Percentiles rank a stretch among this genome's conserved stretches.
These are phyloP conservation scores for Sugiyamaella castrensis DNA, from an alignment of 1,139 yeast species.

Conservation along the genomic window DNA sequence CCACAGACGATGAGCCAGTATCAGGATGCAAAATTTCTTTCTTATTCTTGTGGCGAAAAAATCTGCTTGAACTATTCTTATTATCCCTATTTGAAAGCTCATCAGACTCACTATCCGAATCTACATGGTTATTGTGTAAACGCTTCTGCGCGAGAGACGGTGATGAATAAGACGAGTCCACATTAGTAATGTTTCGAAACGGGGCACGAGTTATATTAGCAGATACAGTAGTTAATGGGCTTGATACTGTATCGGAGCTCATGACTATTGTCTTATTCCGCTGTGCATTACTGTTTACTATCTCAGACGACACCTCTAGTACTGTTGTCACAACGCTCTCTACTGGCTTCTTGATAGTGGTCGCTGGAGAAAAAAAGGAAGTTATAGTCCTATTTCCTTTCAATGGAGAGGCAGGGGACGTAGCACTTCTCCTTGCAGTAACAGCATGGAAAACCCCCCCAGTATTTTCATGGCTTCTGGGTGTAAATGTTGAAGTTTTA, in stretches of 20 bases:
- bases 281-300: too few relatives aligned
- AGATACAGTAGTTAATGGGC: too few relatives aligned
- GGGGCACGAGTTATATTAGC: too few relatives aligned
- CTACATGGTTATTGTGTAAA: conserved; percentile 11
- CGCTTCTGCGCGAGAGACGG: conserved; percentile 7
- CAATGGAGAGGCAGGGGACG: conserved; percentile 6
- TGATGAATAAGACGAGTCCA: too few relatives aligned
- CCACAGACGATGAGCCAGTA: conserved; percentile 6
- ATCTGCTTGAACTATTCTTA: too few relatives aligned
- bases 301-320: too few relatives aligned
- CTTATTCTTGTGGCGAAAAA: background rate
- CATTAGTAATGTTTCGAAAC: too few relatives aligned
- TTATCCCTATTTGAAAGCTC: conserved; percentile 8
- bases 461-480: background rate
- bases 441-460: conserved; percentile 4
- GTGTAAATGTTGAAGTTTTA: conserved; percentile 1
- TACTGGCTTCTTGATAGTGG: background rate
- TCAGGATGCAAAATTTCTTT: background rate
- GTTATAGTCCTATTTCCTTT: background rate
- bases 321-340: too few relatives aligned
- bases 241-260: too few relatives aligned
- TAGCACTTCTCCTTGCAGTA: conserved; percentile 1
- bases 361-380: conserved; percentile 14
- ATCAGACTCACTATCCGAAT: conserved; percentile 18
- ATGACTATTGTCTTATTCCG: too few relatives aligned